These are phyloP conservation scores for Ampelomyces quisqualis DNA, from an alignment of 2,329 filamentous ascomycete species.

Conservation along the genomic window DNA sequence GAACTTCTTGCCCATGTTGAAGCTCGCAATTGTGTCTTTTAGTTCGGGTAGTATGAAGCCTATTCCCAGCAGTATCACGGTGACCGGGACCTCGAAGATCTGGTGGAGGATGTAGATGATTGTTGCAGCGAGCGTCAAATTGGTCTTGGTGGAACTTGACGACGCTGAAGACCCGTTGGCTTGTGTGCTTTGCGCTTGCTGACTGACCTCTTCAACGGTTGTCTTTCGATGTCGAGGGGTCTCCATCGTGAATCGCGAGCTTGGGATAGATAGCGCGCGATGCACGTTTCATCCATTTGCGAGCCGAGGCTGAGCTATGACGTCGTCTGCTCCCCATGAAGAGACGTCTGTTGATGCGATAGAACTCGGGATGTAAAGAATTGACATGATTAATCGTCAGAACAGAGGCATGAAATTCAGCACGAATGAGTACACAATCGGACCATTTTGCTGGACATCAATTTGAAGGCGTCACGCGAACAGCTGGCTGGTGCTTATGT, in stretches of 20 bases:
- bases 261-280: not conserved
- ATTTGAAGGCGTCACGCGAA: no score
- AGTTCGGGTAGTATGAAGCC: constrained; percentile 13
- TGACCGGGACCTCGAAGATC: constrained; percentile 1
- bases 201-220: not conserved
- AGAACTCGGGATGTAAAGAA: not conserved
- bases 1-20: constrained; percentile 26
- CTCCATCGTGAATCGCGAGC: not conserved
- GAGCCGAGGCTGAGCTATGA: constrained; percentile 9
- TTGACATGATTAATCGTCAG: not conserved
- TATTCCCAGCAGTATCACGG: constrained; percentile 6
- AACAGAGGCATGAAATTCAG: not conserved
- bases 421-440: no score
- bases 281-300: not conserved
- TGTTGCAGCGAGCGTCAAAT: not conserved
- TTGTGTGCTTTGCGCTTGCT: not conserved
- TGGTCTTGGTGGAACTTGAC: not conserved
- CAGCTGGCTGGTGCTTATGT: not conserved
- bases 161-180: not conserved
- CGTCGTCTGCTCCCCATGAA: not conserved
- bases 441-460: no score
- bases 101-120: constrained; percentile 5
- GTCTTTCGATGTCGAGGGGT: not conserved
- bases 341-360: not conserved
- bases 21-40: constrained; percentile 3